Percentiles rank a stretch among this genome's conserved stretches.
These are phyloP conservation scores for Malus fusca DNA, from an alignment of 306 rosid genomes.

Conservation along the genomic window DNA sequence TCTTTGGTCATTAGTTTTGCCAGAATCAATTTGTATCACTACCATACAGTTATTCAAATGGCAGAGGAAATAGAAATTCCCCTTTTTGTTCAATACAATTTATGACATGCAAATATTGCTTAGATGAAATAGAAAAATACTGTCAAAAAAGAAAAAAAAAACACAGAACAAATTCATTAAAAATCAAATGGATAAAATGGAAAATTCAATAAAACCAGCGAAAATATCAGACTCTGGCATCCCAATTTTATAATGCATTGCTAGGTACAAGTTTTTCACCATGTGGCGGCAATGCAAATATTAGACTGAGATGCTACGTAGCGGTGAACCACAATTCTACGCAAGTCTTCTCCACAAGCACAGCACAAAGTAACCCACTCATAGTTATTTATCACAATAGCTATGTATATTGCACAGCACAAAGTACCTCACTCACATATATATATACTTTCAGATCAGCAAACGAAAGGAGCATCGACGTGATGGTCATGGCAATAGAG, in stretches of 20 bases:
- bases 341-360: background rate
- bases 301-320: too few species aligned
- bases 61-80: constrained; percentile 34
- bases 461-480: constrained; percentile 40
- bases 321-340: background rate
- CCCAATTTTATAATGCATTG: too few species aligned
- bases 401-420: background rate
- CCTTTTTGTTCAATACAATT: constrained; percentile 1
- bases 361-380: background rate
- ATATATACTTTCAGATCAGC: background rate
- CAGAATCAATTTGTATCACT: constrained; percentile 37
- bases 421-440: background rate
- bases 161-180: background rate
- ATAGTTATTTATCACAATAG: background rate
- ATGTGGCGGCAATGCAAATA: background rate
- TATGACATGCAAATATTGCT: background rate
- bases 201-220: background rate
- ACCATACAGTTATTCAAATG: constrained; percentile 14
- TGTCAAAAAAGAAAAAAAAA: too few species aligned
- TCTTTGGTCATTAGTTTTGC: constrained; percentile 17
- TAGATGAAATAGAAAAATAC: background rate
- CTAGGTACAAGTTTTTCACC: too few species aligned
- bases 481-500: constrained; percentile 59
- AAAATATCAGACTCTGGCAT: background rate
- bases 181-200: background rate